Base-by-base conservation (phyloP, 2,329 filamentous ascomycete species). In the Penicillium concentricum region DNA sequence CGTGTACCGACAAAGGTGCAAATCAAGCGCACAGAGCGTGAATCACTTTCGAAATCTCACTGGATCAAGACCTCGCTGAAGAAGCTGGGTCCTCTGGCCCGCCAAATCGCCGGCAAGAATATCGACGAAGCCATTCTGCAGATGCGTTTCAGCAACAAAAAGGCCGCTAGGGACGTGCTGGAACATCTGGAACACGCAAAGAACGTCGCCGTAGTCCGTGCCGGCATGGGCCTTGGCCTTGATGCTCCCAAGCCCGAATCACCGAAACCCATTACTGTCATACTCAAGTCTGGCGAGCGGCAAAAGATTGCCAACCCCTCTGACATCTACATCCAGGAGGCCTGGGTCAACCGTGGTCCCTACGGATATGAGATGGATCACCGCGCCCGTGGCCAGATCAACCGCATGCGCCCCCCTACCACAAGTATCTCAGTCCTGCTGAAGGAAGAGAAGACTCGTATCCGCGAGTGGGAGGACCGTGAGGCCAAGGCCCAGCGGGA, bases 101-200 rank as follows among this genome's bases (percentile, higher is more conserved):
- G 89, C 54, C 94, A 97, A 78, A 94, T 99, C 69, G 83, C 87
- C 2, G 94, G 94, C 64, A 97, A 97, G 83, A 87, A 88, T n/a
- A 81, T 99, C 59, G 91, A 95, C 56, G 92, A 99, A 35, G 94
- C 94, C 15, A 90, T 97, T 64, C 78, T 90, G 53, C 94, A 99
- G 81, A 96, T 99, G 91, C 85, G 88, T 54, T 97, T 93, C 79
- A 93, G 88, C 74, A 91, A 91, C 81, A 99, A 99, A 84, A 93
- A 92, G 79, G 89, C 89, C 61, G 90, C 93, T 7, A 81, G 84
- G 64, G 91, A 96, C 69, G 85, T 97, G 28, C 79, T 84, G 65
- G 87, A 86, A 69, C 90, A 94, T 70, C 79, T 99, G 18, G 85
- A 94, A 70, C 83, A 90, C 67, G 92, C 93, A 1, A 85, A 88